Conservation (phyloP, 208 protist genomes). For the Jaenimonas drosophilae region DNA sequence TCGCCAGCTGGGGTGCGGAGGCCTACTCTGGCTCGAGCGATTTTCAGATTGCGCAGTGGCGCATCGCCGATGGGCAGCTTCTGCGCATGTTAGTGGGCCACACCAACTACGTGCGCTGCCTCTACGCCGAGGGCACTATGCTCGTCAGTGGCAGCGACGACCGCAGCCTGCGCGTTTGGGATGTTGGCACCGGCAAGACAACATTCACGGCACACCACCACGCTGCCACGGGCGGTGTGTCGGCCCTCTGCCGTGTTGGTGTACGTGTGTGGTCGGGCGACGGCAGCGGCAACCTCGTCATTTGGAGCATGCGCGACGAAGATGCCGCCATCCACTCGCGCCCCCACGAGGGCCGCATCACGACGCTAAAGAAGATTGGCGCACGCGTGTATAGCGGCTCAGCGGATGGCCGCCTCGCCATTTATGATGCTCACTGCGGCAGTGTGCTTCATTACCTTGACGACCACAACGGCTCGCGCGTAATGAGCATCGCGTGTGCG, state of each 20-base stretch:
- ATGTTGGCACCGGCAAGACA: constrained; percentile 23
- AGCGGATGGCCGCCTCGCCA: constrained; percentile 37
- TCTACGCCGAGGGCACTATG: constrained; percentile 65
- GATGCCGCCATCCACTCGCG: background rate
- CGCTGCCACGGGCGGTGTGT: constrained; percentile 28
- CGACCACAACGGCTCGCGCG: constrained; percentile 30
- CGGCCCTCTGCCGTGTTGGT: constrained; percentile 66
- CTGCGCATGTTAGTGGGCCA: constrained; percentile 68
- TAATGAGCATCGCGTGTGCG: constrained; percentile 35
- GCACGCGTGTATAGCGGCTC: constrained; percentile 42
- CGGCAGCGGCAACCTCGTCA: constrained; percentile 40
- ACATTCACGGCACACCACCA: background rate
- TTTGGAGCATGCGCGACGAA: constrained; percentile 53
- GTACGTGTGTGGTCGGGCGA: constrained; percentile 85
- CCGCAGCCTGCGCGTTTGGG: constrained; percentile 72
- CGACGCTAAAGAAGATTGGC: constrained; percentile 33
- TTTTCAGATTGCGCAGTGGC: constrained; percentile 80
- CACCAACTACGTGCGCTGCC: constrained; percentile 75
- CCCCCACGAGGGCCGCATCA: constrained; percentile 34
- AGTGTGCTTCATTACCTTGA: constrained; percentile 24
- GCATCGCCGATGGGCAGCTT: constrained; percentile 32
- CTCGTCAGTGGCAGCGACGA: constrained; percentile 79
- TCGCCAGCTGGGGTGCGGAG: constrained; percentile 31
- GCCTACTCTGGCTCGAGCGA: constrained; percentile 76
- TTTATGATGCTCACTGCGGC: constrained; percentile 48